These are phyloP conservation scores for Chalciporus sp. DNA, from an alignment of 1,284 basidiomycete genomes.

Conservation along the genomic window DNA sequence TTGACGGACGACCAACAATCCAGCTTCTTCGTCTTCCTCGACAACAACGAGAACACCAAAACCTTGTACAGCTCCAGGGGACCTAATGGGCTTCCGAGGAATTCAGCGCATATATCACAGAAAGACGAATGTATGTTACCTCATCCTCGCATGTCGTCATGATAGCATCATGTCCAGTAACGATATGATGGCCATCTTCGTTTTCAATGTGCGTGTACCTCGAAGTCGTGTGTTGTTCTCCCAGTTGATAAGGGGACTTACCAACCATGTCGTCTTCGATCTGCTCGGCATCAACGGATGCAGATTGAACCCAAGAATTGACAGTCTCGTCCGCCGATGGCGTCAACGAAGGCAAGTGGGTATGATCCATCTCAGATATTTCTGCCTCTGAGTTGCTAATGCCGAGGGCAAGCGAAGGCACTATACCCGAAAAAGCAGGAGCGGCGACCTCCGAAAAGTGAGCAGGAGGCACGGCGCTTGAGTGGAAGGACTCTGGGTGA, in stretches of 20 bases:
- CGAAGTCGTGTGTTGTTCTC: slow-evolving; percentile 50
- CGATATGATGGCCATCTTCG: slow-evolving; percentile 72
- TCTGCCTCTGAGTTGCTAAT: neutral
- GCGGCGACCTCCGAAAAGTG: slow-evolving; percentile 34
- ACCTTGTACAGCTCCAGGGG: slow-evolving; percentile 84
- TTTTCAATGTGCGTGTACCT: slow-evolving; percentile 73
- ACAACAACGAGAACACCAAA: slow-evolving; percentile 84
- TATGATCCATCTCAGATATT: slow-evolving; percentile 50
- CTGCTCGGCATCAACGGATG: neutral
- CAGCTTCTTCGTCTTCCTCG: slow-evolving; percentile 64
- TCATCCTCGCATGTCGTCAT: slow-evolving; percentile 81
- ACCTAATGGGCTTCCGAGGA: slow-evolving; percentile 72
- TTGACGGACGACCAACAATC: slow-evolving; percentile 69
- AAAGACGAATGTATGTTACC: slow-evolving; percentile 40
- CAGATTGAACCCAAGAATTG: neutral
- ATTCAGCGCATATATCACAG: neutral
- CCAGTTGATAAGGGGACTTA: neutral
- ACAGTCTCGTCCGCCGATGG: slow-evolving; percentile 4
- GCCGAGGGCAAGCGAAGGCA: slow-evolving; percentile 8
- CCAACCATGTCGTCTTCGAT: neutral
- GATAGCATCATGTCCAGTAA: slow-evolving; percentile 74
- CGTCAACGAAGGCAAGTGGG: slow-evolving; percentile 48
- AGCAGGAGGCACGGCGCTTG: slow-evolving; percentile 27
- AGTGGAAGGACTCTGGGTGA: neutral
- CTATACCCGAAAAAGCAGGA: slow-evolving; percentile 23